Evolutionary conservation across 495 filamentous ascomycete species (phyloP).

Genomic region (Lepraria neglecta): DNA sequence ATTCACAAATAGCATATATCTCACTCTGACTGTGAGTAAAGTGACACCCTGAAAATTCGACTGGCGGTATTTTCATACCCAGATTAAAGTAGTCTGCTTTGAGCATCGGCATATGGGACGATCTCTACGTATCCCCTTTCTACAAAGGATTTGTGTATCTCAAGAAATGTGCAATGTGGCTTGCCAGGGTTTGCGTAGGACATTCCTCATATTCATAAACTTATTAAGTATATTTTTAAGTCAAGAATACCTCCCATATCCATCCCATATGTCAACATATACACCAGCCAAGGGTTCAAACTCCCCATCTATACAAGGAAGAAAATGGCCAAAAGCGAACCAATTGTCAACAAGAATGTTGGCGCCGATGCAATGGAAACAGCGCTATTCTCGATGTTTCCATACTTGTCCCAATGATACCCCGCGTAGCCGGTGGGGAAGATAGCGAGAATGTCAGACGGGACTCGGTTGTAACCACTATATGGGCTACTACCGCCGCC

Average conservation of each 20-base stretch:
- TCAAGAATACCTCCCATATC: neutral
- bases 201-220: neutral
- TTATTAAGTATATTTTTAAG: neutral
- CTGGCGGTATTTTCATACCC: no score
- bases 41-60: no score
- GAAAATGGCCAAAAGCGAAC: neutral
- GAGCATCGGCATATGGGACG: no score
- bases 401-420: neutral
- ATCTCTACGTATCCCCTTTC: neutral
- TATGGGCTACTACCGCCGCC: neutral
- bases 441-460: neutral
- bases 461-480: neutral
- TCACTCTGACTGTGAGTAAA: no score
- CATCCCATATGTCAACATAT: no score
- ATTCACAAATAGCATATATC: no score
- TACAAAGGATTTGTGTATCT: neutral
- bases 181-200: neutral
- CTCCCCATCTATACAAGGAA: neutral
- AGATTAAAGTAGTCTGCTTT: no score
- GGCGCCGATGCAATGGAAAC: neutral
- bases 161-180: neutral
- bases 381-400: neutral
- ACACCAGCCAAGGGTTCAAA: no score
- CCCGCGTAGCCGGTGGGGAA: neutral
- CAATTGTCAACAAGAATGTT: neutral